phyloP scores from a whole-genome alignment of 441 rosid genomes.

The Populus hybrid region DNA sequence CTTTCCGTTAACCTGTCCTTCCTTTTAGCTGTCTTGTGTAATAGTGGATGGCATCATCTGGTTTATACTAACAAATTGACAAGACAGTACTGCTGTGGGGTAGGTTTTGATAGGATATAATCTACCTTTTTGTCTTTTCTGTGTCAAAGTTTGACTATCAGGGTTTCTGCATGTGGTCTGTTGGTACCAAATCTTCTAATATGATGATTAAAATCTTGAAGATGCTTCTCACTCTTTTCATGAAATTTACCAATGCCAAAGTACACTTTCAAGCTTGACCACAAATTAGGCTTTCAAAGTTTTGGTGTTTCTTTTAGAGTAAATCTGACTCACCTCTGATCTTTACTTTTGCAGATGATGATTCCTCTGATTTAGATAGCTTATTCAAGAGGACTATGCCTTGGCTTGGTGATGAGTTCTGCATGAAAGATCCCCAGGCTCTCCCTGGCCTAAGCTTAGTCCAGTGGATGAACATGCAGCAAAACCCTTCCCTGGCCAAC shows the following conservation, averaged over 20 bases:
- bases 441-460: constrained; percentile 55
- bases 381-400: constrained; percentile 61
- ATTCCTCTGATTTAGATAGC: constrained; percentile 48
- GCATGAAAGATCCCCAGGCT: constrained; percentile 50
- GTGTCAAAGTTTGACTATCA: constrained; percentile 17
- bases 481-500: constrained; percentile 45
- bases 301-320: constrained; percentile 1
- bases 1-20: background rate
- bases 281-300: background rate
- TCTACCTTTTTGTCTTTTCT: constrained; percentile 14
- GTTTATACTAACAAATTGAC: background rate
- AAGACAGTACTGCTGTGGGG: constrained; percentile 10
- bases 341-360: constrained; percentile 45
- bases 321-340: constrained; percentile 9
- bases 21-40: background rate
- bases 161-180: constrained; percentile 13
- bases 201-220: constrained; percentile 14
- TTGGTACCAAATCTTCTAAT: constrained; percentile 11
- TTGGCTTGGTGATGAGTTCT: constrained; percentile 59
- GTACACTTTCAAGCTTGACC: background rate
- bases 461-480: constrained; percentile 82
- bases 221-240: background rate
- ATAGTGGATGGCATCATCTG: background rate
- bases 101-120: background rate
- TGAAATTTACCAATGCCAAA: background rate